These are phyloP conservation scores for Emergomyces pasteurianus DNA, from an alignment of 2,329 filamentous ascomycete genomes.

Conservation along the genomic window DNA sequence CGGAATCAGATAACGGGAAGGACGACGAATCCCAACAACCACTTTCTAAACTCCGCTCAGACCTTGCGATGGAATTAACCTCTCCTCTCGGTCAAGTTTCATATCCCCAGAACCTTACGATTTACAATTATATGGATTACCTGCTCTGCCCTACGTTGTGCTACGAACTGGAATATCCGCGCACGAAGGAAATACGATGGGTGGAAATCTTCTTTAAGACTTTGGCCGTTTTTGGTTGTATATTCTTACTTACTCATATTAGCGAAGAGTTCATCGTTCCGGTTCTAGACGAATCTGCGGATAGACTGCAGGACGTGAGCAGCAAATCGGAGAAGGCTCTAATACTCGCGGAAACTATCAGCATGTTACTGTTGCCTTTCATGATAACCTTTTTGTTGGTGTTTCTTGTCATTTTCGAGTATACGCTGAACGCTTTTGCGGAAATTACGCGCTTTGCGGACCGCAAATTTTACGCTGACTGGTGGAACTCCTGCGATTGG, in stretches of 20 bases:
- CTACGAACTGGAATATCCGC: slow-evolving; percentile 94
- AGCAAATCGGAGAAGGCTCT: slow-evolving; percentile 56
- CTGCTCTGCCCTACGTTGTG: slow-evolving; percentile 88
- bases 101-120: slow-evolving; percentile 79
- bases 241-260: slow-evolving; percentile 82
- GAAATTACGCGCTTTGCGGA: slow-evolving; percentile 91
- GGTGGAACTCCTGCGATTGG: slow-evolving; percentile 52
- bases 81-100: slow-evolving; percentile 82
- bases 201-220: slow-evolving; percentile 73
- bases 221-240: slow-evolving; percentile 84
- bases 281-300: slow-evolving; percentile 63
- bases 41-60: slow-evolving; percentile 62
- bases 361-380: slow-evolving; percentile 86
- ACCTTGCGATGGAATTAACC: slow-evolving; percentile 80
- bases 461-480: slow-evolving; percentile 77
- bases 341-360: slow-evolving; percentile 79
- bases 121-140: slow-evolving; percentile 73
- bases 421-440: slow-evolving; percentile 84
- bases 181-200: slow-evolving; percentile 64
- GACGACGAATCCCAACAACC: slow-evolving; percentile 29
- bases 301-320: slow-evolving; percentile 36
- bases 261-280: slow-evolving; percentile 94
- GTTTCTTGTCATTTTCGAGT: slow-evolving; percentile 97
- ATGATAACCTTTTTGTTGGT: slow-evolving; percentile 93
- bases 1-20: slow-evolving; percentile 15